Evolutionary conservation across 345 rosid species (phyloP).

Genomic region (Sisymbrium altissimum): DNA sequence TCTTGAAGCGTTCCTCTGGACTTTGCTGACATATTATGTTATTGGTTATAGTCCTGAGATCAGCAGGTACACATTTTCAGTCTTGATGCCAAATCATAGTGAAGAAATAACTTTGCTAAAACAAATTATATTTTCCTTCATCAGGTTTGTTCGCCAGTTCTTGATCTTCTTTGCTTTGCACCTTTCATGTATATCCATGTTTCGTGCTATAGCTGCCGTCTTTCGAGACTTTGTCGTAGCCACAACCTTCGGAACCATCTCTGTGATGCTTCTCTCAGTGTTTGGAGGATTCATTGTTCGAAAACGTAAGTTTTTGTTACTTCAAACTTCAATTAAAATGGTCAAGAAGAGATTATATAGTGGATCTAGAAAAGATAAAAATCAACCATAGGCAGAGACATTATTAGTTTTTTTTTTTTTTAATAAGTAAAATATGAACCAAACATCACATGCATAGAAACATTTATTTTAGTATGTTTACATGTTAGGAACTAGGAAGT

Average conservation of each 20-base stretch:
- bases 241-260: constrained; percentile 40
- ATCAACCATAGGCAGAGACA: too few relatives aligned
- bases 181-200: constrained; percentile 49
- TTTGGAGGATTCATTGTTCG: constrained; percentile 62
- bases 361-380: too few relatives aligned
- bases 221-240: constrained; percentile 50
- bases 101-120: background rate
- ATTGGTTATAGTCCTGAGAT: constrained; percentile 51
- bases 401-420: too few relatives aligned
- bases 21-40: constrained; percentile 44
- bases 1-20: constrained; percentile 42
- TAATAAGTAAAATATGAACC: too few relatives aligned
- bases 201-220: constrained; percentile 45
- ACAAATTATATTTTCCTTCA: background rate
- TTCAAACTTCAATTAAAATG: too few relatives aligned
- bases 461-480: too few relatives aligned
- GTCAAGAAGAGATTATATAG: too few relatives aligned
- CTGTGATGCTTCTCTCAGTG: constrained; percentile 40
- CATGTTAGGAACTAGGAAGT: too few relatives aligned
- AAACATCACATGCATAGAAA: too few relatives aligned
- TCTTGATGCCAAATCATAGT: background rate
- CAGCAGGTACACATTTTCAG: constrained; percentile 31
- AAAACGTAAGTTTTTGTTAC: too few relatives aligned
- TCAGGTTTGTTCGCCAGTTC: constrained; percentile 58
- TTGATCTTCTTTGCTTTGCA: constrained; percentile 53